Evolutionary conservation across 2,329 filamentous ascomycete species (phyloP).

Genomic region (Eurotiales sp.): DNA sequence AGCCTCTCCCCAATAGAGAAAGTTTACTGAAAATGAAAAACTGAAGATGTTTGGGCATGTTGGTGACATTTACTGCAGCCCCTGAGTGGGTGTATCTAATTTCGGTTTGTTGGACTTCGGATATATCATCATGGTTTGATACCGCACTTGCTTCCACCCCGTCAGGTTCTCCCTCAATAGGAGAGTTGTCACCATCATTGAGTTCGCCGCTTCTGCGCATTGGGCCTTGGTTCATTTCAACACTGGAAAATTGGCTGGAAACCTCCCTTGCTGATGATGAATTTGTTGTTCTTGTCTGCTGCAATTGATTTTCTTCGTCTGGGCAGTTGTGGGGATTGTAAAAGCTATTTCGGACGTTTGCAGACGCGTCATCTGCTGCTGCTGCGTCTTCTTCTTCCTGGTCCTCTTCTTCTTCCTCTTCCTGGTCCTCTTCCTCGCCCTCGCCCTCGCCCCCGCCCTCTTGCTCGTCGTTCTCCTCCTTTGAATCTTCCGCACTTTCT

Average conservation of each 20-base stretch:
- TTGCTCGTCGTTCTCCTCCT: background rate
- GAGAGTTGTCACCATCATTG: no score
- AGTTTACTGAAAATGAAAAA: background rate
- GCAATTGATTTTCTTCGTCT: background rate
- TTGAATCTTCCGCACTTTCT: background rate
- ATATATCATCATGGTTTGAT: background rate
- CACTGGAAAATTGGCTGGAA: background rate
- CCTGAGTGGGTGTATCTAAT: background rate
- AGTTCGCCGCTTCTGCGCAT: no score
- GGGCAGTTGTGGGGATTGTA: background rate
- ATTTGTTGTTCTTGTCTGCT: background rate
- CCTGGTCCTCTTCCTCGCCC: background rate
- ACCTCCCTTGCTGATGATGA: background rate
- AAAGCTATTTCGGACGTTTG: background rate
- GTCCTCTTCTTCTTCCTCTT: background rate
- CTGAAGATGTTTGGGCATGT: background rate
- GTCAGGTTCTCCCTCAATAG: no score
- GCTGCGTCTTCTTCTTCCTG: background rate
- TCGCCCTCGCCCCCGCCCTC: background rate
- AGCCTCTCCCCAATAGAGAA: background rate
- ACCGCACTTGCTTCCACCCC: no score
- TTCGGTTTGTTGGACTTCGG: background rate
- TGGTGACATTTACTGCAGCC: background rate
- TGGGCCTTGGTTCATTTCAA: no score
- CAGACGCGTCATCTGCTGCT: background rate